Conservation (phyloP, 2,329 filamentous ascomycete species). For the Calonectria hongkongensis region DNA sequence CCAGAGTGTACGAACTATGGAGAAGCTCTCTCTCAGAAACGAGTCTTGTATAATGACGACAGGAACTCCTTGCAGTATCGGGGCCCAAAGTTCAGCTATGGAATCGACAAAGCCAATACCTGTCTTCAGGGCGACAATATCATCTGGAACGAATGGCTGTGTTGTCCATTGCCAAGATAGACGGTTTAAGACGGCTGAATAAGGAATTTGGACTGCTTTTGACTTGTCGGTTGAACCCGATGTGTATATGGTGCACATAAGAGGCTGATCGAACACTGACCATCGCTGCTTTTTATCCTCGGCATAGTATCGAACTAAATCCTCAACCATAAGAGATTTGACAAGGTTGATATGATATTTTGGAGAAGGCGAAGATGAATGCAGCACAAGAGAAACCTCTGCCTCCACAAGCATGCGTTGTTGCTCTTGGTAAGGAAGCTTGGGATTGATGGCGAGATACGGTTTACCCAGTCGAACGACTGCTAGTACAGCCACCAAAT, state of each 20-base stretch:
- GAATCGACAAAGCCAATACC: conserved; percentile 6
- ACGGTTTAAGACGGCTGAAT: background rate
- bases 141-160: background rate
- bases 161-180: conserved; percentile 16
- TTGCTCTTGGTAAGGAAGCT: too few relatives aligned
- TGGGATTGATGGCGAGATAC: too few relatives aligned
- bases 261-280: background rate
- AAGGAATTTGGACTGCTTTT: background rate
- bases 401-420: background rate
- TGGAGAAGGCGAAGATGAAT: background rate
- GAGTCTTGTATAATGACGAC: background rate
- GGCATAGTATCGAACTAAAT: background rate
- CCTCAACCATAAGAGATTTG: background rate
- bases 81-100: background rate
- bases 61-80: background rate
- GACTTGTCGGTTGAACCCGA: background rate
- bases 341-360: background rate
- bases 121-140: background rate
- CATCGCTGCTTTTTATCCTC: background rate
- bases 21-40: too few relatives aligned
- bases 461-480: too few relatives aligned
- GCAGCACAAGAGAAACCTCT: background rate
- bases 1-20: background rate
- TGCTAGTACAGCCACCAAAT: too few relatives aligned
- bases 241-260: background rate